Base-by-base conservation (phyloP, 164 flowering plant genomes). In the Akebia trifoliata region DNA sequence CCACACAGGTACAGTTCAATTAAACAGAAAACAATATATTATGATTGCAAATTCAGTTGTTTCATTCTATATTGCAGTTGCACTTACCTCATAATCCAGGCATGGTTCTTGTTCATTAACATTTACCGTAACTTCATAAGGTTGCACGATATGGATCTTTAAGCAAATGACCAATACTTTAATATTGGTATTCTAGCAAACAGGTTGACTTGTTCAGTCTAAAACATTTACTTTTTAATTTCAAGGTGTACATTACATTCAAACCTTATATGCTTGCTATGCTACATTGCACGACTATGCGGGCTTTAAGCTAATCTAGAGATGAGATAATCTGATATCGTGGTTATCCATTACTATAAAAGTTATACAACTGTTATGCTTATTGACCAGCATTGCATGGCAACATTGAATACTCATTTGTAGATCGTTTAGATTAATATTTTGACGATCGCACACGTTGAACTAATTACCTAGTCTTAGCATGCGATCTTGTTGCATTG, bases 1-100 rank as follows among this genome's bases (percentile, higher is more conserved):
- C 90, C n/a, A 84, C 96, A 8, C 98, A 93, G 97, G 98, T 92
- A 78, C 6, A 15, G 21, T 62, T 48, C 48, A n/a, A 32, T 12
- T 11, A 39, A 4, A 30, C 2, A 18, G 8, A 22, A 15, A 25
- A 15, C n/a, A n/a, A 5, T 51, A 32, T 40, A 26, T 39, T 40
- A 20, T 1, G 2, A 0, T 42, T 30, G 10, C 14, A 54, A 37
- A 11, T 36, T 54, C 31, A 14, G 42, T 26, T 37, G 15, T 54
- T 26, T 2, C 20, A 6, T 25, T 30, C 8, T 50, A 17, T 8
- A 8, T 2, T 8, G 8, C 7, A 9, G 17, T 17, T 49, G 52
- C 18, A 7, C 20, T 17, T 17, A 30, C 20, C 15, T 20, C 22
- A 0, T 47, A 20, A 24, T 25, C 17, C 54, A 8, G 30, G 62